Conservation (phyloP, 1,284 basidiomycete genomes). For the Golubevia sp. region DNA sequence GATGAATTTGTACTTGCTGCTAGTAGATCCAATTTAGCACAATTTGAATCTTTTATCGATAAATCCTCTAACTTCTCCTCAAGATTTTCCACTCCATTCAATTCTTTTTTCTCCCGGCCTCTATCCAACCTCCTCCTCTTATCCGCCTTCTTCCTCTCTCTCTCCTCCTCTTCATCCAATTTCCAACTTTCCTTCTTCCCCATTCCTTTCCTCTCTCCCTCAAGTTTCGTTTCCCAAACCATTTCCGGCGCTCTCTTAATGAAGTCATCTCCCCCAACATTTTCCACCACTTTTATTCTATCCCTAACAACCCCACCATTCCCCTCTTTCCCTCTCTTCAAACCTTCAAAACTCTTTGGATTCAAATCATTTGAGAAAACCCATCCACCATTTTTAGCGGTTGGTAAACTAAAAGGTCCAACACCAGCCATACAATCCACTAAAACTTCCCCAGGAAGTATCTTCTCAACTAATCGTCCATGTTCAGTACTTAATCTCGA, state of each 20-base stretch:
- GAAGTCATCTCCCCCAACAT: slow-evolving; percentile 42
- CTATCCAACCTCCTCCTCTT: no score
- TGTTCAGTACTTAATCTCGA: slow-evolving; percentile 91
- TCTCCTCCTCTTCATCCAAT: not conserved
- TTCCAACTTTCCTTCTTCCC: not conserved
- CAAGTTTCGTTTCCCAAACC: no score
- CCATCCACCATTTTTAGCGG: slow-evolving; percentile 76
- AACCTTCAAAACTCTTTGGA: slow-evolving; percentile 79
- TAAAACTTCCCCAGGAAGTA: slow-evolving; percentile 71
- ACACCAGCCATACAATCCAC: slow-evolving; percentile 97
- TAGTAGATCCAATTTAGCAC: no score
- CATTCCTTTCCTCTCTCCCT: no score
- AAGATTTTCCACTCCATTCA: no score
- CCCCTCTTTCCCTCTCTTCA: slow-evolving; percentile 67
- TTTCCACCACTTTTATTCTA: slow-evolving; percentile 17
- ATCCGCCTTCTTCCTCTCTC: no score
- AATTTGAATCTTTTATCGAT: no score
- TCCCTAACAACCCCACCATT: slow-evolving; percentile 32
- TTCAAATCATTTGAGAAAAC: slow-evolving; percentile 95
- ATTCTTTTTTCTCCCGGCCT: no score
- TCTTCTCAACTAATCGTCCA: slow-evolving; percentile 74
- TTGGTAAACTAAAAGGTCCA: slow-evolving; percentile 92
- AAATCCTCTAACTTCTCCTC: no score
- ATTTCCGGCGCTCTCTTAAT: no score
- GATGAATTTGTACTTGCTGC: no score